Evolutionary conservation across 345 rosid species (phyloP), one percentile per base, ranked within the genome.

Genomic region (Moricandia arvensis): DNA sequence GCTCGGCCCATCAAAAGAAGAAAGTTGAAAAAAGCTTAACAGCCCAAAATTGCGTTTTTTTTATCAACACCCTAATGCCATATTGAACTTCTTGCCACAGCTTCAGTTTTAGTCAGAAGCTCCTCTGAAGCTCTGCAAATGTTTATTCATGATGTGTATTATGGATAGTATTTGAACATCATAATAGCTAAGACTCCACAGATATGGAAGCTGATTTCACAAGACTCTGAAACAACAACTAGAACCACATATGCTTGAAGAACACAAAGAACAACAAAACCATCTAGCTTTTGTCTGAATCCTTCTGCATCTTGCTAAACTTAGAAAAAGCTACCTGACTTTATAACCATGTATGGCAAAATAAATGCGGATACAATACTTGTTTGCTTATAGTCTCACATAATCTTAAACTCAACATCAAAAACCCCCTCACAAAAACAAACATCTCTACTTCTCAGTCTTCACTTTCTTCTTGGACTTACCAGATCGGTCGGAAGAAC

Each of bases 151-250:
- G 37, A 34, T 35, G 18, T 63, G 63, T 54, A 18, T 15, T 24
- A 35, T 73, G 30, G 69, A 64, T 55, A 29, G 8, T 29, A 27
- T 65, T 47, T 47, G 60, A 66, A 74, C 15, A n/a, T 45, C 8
- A 6, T 13, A 5, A 0, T 6, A 47, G 53, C 15, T 47, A 47
- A 47, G 8, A 88, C 90, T 16, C 90, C 92, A 3, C 87, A 78
- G 11, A 93, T 86, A 82, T 87, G 93, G 98, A 87, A 87, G 71
- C 90, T 86, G 72, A 76, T 76, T 63, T 85, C 87, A 68, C 80
- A 80, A 13, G 64, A 51, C 74, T 27, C 91, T 1, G 85, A 59
- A 66, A 83, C 80, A 54, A 43, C 90, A 47, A 76, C 69, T 47
- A 35, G 77, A 80, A 79, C 64, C 63, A 11, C 68, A 47, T 75